A percentile compares a stretch with the other conserved stretches of the same genome.
phyloP scores from a whole-genome alignment of 106 monocot genomes.

The Dendrobium chrysotoxum region DNA sequence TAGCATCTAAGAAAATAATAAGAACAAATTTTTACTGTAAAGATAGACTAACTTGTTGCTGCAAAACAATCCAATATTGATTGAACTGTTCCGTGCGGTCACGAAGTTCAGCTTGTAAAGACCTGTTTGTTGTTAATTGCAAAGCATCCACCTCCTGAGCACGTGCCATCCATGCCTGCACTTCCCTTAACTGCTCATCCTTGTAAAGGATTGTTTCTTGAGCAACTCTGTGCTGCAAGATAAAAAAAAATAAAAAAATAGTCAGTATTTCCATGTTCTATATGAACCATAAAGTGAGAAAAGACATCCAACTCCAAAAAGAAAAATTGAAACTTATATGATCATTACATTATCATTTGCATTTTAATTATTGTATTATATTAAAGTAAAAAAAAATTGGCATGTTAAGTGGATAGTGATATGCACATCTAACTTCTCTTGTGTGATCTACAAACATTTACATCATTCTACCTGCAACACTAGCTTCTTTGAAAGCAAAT shows the following conservation, averaged over 20 bases:
- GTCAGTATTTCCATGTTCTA: neutral
- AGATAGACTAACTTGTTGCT: conserved; percentile 50
- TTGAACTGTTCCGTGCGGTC: conserved; percentile 89
- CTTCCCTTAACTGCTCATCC: conserved; percentile 89
- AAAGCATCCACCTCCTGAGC: conserved; percentile 84
- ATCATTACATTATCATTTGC: no score
- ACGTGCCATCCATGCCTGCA: conserved; percentile 73
- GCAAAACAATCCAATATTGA: conserved; percentile 66
- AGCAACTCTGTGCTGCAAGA: conserved; percentile 73
- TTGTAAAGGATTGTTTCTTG: conserved; percentile 75
- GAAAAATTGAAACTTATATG: neutral
- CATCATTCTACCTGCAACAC: no score
- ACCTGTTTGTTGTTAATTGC: conserved; percentile 59
- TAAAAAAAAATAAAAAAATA: neutral
- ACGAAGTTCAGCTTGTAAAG: conserved; percentile 74
- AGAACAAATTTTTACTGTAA: neutral
- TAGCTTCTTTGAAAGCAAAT: no score
- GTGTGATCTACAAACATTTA: no score
- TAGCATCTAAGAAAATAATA: neutral
- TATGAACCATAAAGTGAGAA: neutral
- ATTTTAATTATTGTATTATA: no score
- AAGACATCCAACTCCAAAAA: neutral
- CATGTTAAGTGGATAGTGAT: no score
- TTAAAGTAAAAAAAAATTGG: no score
- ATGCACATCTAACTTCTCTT: no score